phyloP scores from a whole-genome alignment of 2,329 filamentous ascomycete genomes.

The Fusarium scirpi region DNA sequence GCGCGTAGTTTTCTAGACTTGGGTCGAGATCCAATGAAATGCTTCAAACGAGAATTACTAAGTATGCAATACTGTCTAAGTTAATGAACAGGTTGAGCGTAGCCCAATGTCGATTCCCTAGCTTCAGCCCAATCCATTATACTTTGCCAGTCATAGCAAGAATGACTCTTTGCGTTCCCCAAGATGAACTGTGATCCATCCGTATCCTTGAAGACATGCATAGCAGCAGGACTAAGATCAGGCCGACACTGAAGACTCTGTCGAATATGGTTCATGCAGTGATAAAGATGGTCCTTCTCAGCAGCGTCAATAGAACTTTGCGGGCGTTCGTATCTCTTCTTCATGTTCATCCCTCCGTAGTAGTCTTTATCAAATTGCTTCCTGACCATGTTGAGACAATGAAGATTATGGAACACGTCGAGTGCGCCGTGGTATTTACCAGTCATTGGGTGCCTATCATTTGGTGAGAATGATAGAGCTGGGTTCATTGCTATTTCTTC shows the following conservation, averaged over 20 bases:
- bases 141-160: constrained; percentile 3
- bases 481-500: neutral
- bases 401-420: constrained; percentile 4
- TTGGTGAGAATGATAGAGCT: neutral
- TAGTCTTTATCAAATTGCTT: neutral
- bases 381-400: constrained; percentile 1
- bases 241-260: constrained; percentile 1
- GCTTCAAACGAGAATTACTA: neutral
- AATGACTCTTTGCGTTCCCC: constrained; percentile 2
- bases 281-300: neutral
- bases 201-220: neutral
- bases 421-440: neutral
- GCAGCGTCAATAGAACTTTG: neutral
- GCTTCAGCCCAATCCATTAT: constrained; percentile 5
- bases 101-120: neutral
- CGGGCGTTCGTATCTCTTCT: neutral
- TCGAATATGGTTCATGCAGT: constrained; percentile 3
- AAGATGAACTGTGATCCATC: constrained; percentile 1
- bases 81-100: neutral
- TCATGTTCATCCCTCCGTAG: neutral
- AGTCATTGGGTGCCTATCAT: neutral
- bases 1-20: constrained; percentile 19
- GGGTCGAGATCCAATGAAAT: constrained; percentile 13
- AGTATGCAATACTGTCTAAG: neutral
- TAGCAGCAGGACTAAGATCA: constrained; percentile 5